Conservation (phyloP, 2,329 filamentous ascomycete genomes). For the Alternaria arborescens region DNA sequence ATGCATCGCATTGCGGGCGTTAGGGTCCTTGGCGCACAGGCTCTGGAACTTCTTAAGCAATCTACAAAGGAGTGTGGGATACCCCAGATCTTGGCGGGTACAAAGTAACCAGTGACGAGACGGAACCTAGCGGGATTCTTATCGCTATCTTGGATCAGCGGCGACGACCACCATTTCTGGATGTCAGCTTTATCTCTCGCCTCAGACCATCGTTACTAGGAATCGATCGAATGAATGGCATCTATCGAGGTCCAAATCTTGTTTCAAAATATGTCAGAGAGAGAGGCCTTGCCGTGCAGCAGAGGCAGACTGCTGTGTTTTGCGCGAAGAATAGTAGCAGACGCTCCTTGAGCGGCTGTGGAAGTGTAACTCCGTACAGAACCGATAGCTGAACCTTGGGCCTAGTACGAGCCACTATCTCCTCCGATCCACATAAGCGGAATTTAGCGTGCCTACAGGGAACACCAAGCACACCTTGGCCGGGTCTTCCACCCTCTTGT, state of each 20-base stretch:
- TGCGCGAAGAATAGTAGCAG: neutral
- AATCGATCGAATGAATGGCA: constrained; percentile 22
- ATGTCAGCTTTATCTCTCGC: constrained; percentile 33
- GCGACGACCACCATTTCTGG: constrained; percentile 27
- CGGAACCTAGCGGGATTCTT: constrained; percentile 37
- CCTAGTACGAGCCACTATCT: constrained; percentile 3
- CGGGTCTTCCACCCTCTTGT: constrained; percentile 29
- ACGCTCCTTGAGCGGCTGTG: neutral
- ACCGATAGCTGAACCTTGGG: neutral
- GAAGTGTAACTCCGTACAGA: neutral
- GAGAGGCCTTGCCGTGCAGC: neutral
- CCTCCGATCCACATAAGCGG: constrained; percentile 14
- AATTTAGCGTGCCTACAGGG: constrained; percentile 15
- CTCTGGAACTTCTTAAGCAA: constrained; percentile 19
- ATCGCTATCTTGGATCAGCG: constrained; percentile 51
- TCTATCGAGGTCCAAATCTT: neutral
- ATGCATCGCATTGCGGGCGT: constrained; percentile 35
- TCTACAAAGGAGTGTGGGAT: constrained; percentile 31
- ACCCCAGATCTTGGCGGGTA: constrained; percentile 32
- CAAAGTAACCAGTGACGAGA: constrained; percentile 35
- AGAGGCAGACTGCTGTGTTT: neutral
- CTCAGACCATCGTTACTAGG: constrained; percentile 17
- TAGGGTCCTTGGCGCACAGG: constrained; percentile 27
- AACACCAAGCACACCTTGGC: constrained; percentile 36
- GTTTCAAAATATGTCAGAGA: neutral